Evolutionary conservation across 2,329 filamentous ascomycete species (phyloP), one percentile per base, ranked within the genome.

Genomic region (Aspergillus phoenicis): DNA sequence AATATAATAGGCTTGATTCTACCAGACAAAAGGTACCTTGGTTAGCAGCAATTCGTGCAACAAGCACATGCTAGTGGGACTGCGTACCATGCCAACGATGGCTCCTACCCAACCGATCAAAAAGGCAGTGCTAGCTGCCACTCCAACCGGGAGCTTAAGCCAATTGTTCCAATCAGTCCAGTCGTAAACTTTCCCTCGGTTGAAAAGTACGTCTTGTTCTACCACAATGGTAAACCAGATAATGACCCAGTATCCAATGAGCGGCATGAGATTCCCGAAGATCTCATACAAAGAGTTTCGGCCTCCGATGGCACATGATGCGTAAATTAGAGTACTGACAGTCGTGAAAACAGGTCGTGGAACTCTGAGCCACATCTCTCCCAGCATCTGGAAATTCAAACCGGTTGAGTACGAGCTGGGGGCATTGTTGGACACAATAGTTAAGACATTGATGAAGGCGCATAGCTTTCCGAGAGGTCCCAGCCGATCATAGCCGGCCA

Each of bases 241-340:
- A 20, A 74, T 69, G 8, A 78, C 67, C 80, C 80, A 82, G 62
- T 82, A 82, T 5, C 78, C 77, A 65, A 82, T 81, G 17, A 82
- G 62, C 7, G 79, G 77, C 15, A 82, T 68, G 58, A 82, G 80
- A 58, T 78, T 76, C 56, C 78, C 71, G 62, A 81, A 80, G 45
- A 82, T 76, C 33, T 76, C 70, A 63, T 78, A 81, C 1, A 82
- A 69, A 43, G 74, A 71, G 53, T 80, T 74, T 1, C 78, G 75
- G 0, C 80, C 80, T 4, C 76, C 79, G 56, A 81, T 74, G 5
- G 77, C 78, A 62, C 78, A 81, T 26, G 75, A 73, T 5, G 78
- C 70, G 64, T 81, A 79, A 15, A 81, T 71, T 36, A 77, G 54
- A 5, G 77, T 79, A 39, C 73, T 75, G 56, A 78, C 64, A 22